A percentile compares a stretch with the other conserved stretches of the same genome.
Evolutionary conservation across 140 eudicot species (phyloP).

Genomic region (Ambrosia hybrid): DNA sequence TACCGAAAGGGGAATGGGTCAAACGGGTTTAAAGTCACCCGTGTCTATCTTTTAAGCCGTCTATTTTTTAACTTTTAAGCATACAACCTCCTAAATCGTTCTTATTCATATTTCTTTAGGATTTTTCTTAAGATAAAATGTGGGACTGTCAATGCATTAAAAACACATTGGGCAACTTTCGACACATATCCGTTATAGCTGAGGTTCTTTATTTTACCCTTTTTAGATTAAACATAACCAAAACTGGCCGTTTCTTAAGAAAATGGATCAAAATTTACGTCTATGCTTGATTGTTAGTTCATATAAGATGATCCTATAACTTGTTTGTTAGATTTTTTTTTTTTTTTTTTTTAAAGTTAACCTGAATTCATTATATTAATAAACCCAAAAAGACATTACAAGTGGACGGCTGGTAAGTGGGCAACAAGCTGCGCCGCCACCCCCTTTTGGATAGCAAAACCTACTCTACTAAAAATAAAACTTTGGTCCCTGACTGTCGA

Average conservation of each 20-base stretch:
- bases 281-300: slow-evolving; percentile 1
- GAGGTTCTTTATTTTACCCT: slow-evolving; percentile 1
- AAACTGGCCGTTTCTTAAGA: no score
- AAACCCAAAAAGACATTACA: no score
- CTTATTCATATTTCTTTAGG: not conserved
- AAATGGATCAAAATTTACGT: no score
- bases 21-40: not conserved
- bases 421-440: no score
- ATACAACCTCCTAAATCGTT: not conserved
- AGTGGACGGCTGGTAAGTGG: no score
- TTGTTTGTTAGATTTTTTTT: not conserved
- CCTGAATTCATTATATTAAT: no score
- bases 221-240: not conserved
- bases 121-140: not conserved
- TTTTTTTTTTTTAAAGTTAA: no score
- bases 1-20: not conserved
- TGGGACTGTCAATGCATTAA: not conserved
- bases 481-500: no score
- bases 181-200: not conserved
- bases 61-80: not conserved
- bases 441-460: no score
- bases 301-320: not conserved
- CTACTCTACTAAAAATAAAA: no score
- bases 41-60: not conserved
- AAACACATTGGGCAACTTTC: not conserved